Conservation (phyloP, 2,329 filamentous ascomycete species). For the Penicillium sp. region DNA sequence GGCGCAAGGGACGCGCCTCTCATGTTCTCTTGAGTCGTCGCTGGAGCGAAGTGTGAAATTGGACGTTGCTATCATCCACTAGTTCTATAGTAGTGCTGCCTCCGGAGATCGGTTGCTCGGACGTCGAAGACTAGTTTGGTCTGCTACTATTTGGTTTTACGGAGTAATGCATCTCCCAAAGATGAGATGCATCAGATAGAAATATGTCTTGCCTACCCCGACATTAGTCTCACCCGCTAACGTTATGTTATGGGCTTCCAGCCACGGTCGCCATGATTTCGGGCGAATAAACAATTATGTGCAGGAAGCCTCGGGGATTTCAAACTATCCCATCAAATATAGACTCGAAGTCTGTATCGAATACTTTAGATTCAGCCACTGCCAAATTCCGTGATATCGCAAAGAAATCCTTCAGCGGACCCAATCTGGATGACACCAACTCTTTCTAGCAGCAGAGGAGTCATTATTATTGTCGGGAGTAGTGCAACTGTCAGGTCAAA, state of each 20-base stretch:
- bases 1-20: not conserved
- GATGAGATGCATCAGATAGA: constrained; percentile 7
- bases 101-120: constrained; percentile 1
- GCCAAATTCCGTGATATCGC: not conserved
- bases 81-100: constrained; percentile 4
- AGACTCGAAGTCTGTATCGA: not conserved
- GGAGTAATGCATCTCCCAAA: not conserved
- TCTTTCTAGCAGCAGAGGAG: too few relatives aligned
- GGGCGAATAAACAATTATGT: not conserved
- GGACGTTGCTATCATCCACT: constrained; percentile 7
- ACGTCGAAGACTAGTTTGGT: not conserved
- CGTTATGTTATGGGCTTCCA: not conserved
- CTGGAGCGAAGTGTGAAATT: constrained; percentile 1
- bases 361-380: not conserved
- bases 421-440: too few relatives aligned
- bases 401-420: too few relatives aligned
- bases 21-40: not conserved
- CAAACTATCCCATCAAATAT: not conserved
- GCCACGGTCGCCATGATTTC: not conserved
- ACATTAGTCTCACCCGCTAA: constrained; percentile 2
- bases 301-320: not conserved
- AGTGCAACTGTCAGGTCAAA: too few relatives aligned
- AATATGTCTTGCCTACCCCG: not conserved
- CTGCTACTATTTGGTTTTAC: not conserved
- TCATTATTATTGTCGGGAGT: too few relatives aligned